Base-by-base conservation (phyloP, 495 filamentous ascomycete species). In the Daldinia decipiens region DNA sequence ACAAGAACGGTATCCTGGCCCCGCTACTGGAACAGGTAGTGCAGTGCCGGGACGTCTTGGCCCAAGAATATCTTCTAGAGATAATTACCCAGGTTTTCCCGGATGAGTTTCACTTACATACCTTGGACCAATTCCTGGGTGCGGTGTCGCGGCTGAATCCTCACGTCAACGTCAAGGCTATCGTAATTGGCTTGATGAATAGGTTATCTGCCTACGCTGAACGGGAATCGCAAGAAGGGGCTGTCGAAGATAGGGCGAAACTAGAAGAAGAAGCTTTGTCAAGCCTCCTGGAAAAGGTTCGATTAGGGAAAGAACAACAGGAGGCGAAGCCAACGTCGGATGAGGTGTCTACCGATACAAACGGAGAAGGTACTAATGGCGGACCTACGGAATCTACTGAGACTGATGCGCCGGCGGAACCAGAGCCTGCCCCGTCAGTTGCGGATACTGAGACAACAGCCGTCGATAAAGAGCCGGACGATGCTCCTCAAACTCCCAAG, bases 41-140 rank as follows among this genome's bases (percentile, higher is more conserved):
- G 36, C 95, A 98, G 77, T 99, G 95, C 77, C 90, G 95, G 40
- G 95, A 99, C 85, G 93, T 99, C 5, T 79, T 99, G 66, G 95
- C 95, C 29, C 95, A 99, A 79, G 95, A 99, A 78, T 99, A 99
- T 83, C 86, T 99, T 17, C 84, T 98, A 43, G 95, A 99, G 71
- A 96, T 99, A 66, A 95, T 99, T 69, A 99, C 96, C 2, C 96
- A 99, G 80, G 95, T 99, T 50, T 99, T 99, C 81, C 96, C 95
- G 2, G 95, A 99, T 81, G 95, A 99, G 78, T 99, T 93, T 77
- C 95, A 99, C 77, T 87, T 99, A 12, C 94, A 98, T 76, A 98
- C 95, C 0, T 86, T 99, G 13, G 96, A 99, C 75, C 91, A 97
- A 74, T 89, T 99, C 71, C 87, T 99, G 31, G 94, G 90, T 27